phyloP scores from a whole-genome alignment of 1,284 basidiomycete genomes.

The Pseudozyma hubeiensis region DNA sequence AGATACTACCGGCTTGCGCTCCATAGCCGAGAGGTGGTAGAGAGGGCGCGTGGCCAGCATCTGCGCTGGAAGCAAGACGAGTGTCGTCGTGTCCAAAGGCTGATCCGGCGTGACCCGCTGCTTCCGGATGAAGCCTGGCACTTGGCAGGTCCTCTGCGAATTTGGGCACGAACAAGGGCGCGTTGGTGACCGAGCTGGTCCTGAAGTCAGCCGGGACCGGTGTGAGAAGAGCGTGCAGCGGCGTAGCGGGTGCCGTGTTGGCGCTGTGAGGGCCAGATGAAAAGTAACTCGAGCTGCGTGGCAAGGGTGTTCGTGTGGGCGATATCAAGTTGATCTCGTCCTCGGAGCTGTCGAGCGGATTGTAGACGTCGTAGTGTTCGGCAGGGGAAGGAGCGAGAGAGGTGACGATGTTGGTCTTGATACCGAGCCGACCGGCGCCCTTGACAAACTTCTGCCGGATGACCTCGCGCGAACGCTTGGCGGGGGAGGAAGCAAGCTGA shows the following conservation, averaged over 20 bases:
- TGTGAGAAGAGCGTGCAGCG: conserved; percentile 30
- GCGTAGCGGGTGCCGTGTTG: conserved; percentile 10
- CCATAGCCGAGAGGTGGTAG: conserved; percentile 16
- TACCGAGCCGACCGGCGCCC: conserved; percentile 52
- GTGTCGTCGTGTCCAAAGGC: neutral
- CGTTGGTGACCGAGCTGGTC: conserved; percentile 58
- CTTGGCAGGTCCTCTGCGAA: conserved; percentile 24
- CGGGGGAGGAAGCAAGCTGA: conserved; percentile 17
- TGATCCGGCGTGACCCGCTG: conserved; percentile 1
- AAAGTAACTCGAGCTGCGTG: conserved; percentile 45
- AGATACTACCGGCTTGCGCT: conserved; percentile 1
- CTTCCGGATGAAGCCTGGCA: conserved; percentile 18
- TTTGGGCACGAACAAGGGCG: conserved; percentile 56
- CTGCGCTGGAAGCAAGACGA: neutral
- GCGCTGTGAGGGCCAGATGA: conserved; percentile 32
- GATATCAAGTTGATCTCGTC: conserved; percentile 26
- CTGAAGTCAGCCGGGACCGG: conserved; percentile 41
- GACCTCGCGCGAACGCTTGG: conserved; percentile 39
- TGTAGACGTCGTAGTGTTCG: conserved; percentile 32
- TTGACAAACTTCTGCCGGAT: conserved; percentile 58
- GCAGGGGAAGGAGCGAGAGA: conserved; percentile 23
- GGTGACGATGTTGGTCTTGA: conserved; percentile 45
- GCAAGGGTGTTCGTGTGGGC: conserved; percentile 29
- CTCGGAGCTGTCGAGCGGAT: conserved; percentile 45
- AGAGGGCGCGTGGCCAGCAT: conserved; percentile 5